These are phyloP conservation scores for Diaporthe vaccinii DNA, from an alignment of 2,329 filamentous ascomycete species.

Conservation along the genomic window DNA sequence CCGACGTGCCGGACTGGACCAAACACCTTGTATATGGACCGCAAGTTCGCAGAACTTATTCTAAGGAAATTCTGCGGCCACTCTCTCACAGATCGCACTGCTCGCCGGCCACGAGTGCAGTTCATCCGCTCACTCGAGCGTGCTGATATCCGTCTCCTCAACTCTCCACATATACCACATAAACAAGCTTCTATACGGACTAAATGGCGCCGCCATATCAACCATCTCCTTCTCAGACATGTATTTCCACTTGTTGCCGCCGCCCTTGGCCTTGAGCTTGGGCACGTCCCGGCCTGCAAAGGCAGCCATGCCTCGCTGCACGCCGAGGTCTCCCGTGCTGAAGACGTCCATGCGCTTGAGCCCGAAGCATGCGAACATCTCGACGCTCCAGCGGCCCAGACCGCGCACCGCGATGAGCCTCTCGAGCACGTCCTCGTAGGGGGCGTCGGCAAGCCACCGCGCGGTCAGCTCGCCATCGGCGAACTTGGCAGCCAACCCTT, in stretches of 20 bases:
- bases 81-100: not conserved
- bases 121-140: constrained; percentile 59
- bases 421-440: constrained; percentile 88
- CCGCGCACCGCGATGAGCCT: constrained; percentile 88
- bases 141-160: constrained; percentile 81
- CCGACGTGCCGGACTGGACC: not conserved
- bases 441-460: constrained; percentile 80
- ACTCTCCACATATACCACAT: constrained; percentile 99
- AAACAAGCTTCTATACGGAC: constrained; percentile 90
- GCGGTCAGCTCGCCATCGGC: constrained; percentile 79
- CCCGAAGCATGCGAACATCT: constrained; percentile 99
- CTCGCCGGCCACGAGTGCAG: not conserved
- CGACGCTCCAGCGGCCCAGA: constrained; percentile 89
- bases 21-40: not conserved
- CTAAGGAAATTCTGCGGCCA: too few relatives aligned
- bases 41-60: not conserved
- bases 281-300: constrained; percentile 86
- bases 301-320: constrained; percentile 94
- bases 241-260: constrained; percentile 89
- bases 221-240: constrained; percentile 96
- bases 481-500: constrained; percentile 88
- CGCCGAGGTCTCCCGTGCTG: constrained; percentile 89
- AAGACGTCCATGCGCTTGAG: constrained; percentile 96
- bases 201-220: constrained; percentile 82
- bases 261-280: constrained; percentile 85